Evolutionary conservation across 345 rosid species (phyloP).

Genomic region (Lumnitzera littorea): DNA sequence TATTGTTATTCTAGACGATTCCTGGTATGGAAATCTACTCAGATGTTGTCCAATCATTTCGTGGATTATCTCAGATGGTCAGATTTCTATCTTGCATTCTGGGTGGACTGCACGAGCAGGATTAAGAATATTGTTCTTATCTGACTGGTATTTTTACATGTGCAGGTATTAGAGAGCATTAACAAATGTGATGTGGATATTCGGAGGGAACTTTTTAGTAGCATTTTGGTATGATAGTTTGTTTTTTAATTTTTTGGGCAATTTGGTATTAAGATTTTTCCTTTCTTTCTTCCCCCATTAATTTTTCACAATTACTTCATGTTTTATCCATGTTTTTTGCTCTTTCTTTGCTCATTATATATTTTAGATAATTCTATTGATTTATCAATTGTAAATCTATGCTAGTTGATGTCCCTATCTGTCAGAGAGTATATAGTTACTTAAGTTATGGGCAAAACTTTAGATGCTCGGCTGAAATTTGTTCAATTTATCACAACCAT

Average conservation of each 20-base stretch:
- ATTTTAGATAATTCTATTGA: no score
- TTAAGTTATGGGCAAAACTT: no score
- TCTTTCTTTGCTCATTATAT: no score
- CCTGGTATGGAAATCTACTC: conserved; percentile 73
- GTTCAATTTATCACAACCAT: no score
- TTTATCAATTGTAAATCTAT: no score
- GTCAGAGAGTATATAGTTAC: no score
- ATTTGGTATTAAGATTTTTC: not conserved
- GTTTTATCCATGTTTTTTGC: no score
- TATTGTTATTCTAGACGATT: conserved; percentile 51
- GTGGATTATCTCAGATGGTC: conserved; percentile 97
- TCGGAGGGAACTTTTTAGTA: conserved; percentile 87
- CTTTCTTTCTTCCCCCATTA: not conserved
- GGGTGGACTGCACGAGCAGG: not conserved
- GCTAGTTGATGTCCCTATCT: no score
- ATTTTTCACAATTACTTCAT: not conserved
- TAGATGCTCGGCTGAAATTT: no score
- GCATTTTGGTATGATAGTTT: conserved; percentile 63
- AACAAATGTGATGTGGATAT: conserved; percentile 92
- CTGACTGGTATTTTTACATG: conserved; percentile 8
- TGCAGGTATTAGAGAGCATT: conserved; percentile 92
- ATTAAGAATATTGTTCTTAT: not conserved
- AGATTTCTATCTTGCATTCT: conserved; percentile 7
- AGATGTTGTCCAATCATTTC: conserved; percentile 50
- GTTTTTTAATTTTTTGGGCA: not conserved